A percentile compares a stretch with the other conserved stretches of the same genome.
Evolutionary conservation across 768 basidiomycete genomes (phyloP).

Genomic region (Leccinum subtestaceum): DNA sequence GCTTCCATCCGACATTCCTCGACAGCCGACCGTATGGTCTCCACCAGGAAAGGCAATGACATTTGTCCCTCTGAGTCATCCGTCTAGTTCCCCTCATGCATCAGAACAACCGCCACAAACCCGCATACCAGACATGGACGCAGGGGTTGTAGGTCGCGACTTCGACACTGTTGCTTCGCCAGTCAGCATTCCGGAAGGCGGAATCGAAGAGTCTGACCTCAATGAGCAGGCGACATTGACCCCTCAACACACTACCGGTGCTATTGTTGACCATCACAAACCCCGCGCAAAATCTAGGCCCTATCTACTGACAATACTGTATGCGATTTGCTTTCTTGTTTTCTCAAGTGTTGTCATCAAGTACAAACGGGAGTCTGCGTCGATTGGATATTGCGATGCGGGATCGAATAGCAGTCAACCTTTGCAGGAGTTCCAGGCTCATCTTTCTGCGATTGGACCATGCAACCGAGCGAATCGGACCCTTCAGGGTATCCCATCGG

Average conservation of each 20-base stretch:
- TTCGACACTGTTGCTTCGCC: conserved; percentile 2
- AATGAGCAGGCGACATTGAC: conserved; percentile 32
- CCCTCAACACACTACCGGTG: conserved; percentile 39
- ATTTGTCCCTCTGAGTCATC: conserved; percentile 19
- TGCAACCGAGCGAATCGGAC: conserved; percentile 60
- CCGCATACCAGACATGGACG: conserved; percentile 4
- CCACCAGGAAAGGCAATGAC: conserved; percentile 11
- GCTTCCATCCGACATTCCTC: conserved; percentile 39
- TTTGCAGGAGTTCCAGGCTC: conserved; percentile 47
- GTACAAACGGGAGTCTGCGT: conserved; percentile 66
- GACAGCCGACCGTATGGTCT: conserved; percentile 26
- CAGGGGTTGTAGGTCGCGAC: not conserved
- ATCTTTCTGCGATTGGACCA: conserved; percentile 45
- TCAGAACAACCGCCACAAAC: conserved; percentile 9
- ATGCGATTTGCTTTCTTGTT: conserved; percentile 35
- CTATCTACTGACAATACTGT: conserved; percentile 43
- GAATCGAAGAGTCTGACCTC: conserved; percentile 14
- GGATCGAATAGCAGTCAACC: conserved; percentile 57
- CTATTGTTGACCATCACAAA: conserved; percentile 18
- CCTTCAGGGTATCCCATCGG: conserved; percentile 36
- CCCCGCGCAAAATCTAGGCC: conserved; percentile 21
- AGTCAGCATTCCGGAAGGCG: conserved; percentile 23
- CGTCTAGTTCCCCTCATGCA: conserved; percentile 15
- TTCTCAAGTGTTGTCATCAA: conserved; percentile 37
- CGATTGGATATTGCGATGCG: conserved; percentile 75